A percentile compares a stretch with the other conserved stretches of the same genome.
phyloP scores from a whole-genome alignment of 129 eudicot genomes.

The Apium graveolens region DNA sequence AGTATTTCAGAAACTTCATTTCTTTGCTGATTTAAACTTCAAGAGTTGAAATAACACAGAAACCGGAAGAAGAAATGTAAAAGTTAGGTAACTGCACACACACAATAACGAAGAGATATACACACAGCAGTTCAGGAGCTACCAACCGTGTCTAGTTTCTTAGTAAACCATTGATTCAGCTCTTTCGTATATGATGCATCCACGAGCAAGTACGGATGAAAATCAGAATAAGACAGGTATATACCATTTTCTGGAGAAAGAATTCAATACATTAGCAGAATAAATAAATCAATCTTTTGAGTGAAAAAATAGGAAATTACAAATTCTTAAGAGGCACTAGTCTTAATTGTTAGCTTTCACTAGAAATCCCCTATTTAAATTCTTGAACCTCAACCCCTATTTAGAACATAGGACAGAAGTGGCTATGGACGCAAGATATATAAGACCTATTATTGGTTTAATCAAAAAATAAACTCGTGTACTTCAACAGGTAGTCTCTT shows the following conservation, averaged over 20 bases:
- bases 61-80: background rate
- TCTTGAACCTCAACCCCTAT: background rate
- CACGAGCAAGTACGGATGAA: slow-evolving; percentile 70
- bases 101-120: background rate
- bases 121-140: slow-evolving; percentile 4
- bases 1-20: background rate
- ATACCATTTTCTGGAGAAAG: slow-evolving; percentile 71
- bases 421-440: background rate
- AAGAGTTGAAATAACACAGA: background rate
- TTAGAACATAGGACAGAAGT: background rate
- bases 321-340: background rate
- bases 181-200: slow-evolving; percentile 89
- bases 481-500: background rate
- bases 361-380: background rate
- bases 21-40: background rate
- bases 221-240: slow-evolving; percentile 90
- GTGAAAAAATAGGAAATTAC: background rate
- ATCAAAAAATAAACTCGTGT: background rate
- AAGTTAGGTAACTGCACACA: background rate
- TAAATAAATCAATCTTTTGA: background rate
- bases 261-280: background rate
- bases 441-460: background rate
- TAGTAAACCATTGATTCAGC: slow-evolving; percentile 85
- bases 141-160: slow-evolving; percentile 89
- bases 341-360: background rate